These are phyloP conservation scores for Boletus tomentosulus DNA, from an alignment of 768 basidiomycete species.

Conservation along the genomic window DNA sequence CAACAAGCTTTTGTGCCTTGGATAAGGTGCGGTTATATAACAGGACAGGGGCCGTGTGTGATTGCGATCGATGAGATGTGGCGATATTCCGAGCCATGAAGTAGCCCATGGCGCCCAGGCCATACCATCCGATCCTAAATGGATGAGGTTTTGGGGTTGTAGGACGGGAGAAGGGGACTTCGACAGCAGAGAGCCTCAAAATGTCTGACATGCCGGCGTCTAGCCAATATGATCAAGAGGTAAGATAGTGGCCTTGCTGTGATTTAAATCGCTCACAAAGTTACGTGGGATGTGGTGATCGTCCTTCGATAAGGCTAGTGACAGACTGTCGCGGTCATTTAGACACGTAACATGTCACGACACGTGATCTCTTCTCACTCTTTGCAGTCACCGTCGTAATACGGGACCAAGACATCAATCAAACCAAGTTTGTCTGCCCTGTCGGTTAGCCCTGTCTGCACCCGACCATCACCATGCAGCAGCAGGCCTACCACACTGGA, in stretches of 20 bases:
- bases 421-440: slow-evolving; percentile 2
- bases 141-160: slow-evolving; percentile 42
- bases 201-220: background rate
- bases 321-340: background rate
- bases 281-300: background rate
- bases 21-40: slow-evolving; percentile 72
- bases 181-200: slow-evolving; percentile 3
- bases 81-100: slow-evolving; percentile 81
- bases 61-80: slow-evolving; percentile 39
- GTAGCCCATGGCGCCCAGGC: slow-evolving; percentile 67
- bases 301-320: no score
- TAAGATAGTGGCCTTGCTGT: background rate
- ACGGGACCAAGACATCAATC: background rate
- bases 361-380: slow-evolving; percentile 14
- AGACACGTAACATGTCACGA: background rate
- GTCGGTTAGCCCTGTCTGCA: slow-evolving; percentile 4
- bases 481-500: slow-evolving; percentile 38
- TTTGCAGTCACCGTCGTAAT: background rate
- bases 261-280: background rate
- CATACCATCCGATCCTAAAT: slow-evolving; percentile 42
- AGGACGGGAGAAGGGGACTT: slow-evolving; percentile 57
- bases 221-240: background rate
- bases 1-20: slow-evolving; percentile 54
- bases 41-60: slow-evolving; percentile 48
- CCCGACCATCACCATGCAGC: slow-evolving; percentile 29